Conservation (phyloP, 805 yeast species). For the Pichia insulana region DNA sequence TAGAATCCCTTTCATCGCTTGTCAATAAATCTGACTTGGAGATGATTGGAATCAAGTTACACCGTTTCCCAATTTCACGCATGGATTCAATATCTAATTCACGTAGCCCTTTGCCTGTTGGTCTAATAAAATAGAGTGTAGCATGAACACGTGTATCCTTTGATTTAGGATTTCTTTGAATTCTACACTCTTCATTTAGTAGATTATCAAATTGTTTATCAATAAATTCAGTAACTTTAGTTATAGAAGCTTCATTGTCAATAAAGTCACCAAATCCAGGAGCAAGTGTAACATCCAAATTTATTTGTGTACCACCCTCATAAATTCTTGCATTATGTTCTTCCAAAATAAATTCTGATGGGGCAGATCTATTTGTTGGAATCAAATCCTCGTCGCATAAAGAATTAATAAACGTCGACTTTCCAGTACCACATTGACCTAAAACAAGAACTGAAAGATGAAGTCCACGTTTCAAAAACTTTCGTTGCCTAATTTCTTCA, state of each 20-base stretch:
- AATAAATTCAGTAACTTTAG: constrained; percentile 53
- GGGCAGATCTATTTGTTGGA: constrained; percentile 33
- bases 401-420: constrained; percentile 73
- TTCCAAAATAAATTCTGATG: constrained; percentile 22
- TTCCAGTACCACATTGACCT: constrained; percentile 61
- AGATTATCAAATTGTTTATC: constrained; percentile 68
- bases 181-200: constrained; percentile 66
- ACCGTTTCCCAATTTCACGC: constrained; percentile 57
- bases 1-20: constrained; percentile 36
- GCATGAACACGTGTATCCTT: constrained; percentile 74
- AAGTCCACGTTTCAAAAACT: constrained; percentile 42
- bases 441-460: constrained; percentile 41
- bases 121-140: constrained; percentile 73
- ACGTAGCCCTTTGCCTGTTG: constrained; percentile 54
- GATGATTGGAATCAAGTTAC: constrained; percentile 75
- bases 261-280: constrained; percentile 69
- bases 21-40: constrained; percentile 73
- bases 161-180: constrained; percentile 33
- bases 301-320: constrained; percentile 41
- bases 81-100: constrained; percentile 65
- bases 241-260: constrained; percentile 54
- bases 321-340: constrained; percentile 27
- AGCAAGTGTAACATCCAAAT: constrained; percentile 54
- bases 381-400: constrained; percentile 51
- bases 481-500: constrained; percentile 31